Base-by-base conservation (phyloP, 2,329 filamentous ascomycete genomes). In the Rhynchosporium agropyri region DNA sequence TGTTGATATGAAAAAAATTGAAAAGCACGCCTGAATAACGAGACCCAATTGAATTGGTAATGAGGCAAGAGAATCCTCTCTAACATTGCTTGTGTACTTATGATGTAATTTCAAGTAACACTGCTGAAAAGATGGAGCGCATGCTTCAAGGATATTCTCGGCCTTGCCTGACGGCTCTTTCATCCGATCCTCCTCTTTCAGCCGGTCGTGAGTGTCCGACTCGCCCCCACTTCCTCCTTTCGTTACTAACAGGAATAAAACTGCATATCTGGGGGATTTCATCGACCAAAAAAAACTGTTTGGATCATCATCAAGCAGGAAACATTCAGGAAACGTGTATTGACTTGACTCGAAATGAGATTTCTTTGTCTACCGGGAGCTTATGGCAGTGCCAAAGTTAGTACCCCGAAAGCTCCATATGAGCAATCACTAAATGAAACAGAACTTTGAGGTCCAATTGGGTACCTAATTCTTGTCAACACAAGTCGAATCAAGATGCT, bases 291-390 rank as follows among this genome's bases (percentile, higher is more conserved):
- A 33, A 13, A n/a, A 53, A 13, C 15, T 28, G 12, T 10, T 40
- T 5, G 20, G 15, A 9, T 42, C 10, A 12, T 13, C 33, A 40
- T 42, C 20, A 54, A n/a, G 20, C 4, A 38, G n/a, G 20, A 38
- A 42, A 28, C 12, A 42, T 15, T 13, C 12, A 10, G 12, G 13
- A 10, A 29, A 9, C 26, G 2, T 45, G 9, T 57, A n/a, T 8
- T 42, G 20, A 20, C 20, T 20, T 20, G 20, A 2, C 3, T 13
- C 48, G 59, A 54, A 28, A 85, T 86, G 83, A 82, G 77, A 67
- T 81, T 85, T 60, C 74, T 86, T 26, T 86, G 83, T 70, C 76
- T 86, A 2, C 83, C 83, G 38, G 83, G 83, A 60, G 81, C 83
- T 29, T 85, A 81, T 72, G 82, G 83, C 59, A 86, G 81, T 74